phyloP scores from a whole-genome alignment of 441 rosid genomes.

The Adansonia rubrostipa region DNA sequence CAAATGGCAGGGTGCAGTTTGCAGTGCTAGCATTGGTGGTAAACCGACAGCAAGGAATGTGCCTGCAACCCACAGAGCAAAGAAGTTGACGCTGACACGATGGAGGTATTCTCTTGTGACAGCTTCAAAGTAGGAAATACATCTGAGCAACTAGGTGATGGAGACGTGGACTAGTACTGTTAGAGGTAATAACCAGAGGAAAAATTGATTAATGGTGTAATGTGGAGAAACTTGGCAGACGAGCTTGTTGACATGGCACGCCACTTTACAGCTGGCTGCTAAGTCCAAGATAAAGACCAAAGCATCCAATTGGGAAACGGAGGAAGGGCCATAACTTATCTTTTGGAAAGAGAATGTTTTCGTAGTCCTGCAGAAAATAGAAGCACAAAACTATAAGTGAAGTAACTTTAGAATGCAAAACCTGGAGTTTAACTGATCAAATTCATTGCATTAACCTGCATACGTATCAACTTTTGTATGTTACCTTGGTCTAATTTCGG shows the following conservation, averaged over 20 bases:
- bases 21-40: conserved; percentile 49
- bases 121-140: conserved; percentile 87
- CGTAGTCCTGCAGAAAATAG: conserved; percentile 59
- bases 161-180: conserved; percentile 59
- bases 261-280: conserved; percentile 97
- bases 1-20: conserved; percentile 70
- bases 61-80: conserved; percentile 95
- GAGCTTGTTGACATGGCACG: conserved; percentile 72
- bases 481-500: conserved; percentile 95
- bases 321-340: conserved; percentile 92
- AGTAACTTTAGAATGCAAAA: not conserved
- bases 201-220: conserved; percentile 65
- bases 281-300: conserved; percentile 83
- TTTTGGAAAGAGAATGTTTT: conserved; percentile 88
- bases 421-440: too few species aligned
- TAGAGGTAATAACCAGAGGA: conserved; percentile 67
- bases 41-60: conserved; percentile 82
- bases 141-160: conserved; percentile 73
- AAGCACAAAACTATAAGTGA: not conserved
- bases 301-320: conserved; percentile 85
- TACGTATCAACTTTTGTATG: not conserved
- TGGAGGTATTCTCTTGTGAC: conserved; percentile 86
- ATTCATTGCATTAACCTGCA: not conserved
- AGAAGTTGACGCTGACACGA: conserved; percentile 86
- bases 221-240: conserved; percentile 66